Evolutionary conservation across 345 rosid species (phyloP), one percentile per base, ranked within the genome.

Genomic region (Camelina laxa): DNA sequence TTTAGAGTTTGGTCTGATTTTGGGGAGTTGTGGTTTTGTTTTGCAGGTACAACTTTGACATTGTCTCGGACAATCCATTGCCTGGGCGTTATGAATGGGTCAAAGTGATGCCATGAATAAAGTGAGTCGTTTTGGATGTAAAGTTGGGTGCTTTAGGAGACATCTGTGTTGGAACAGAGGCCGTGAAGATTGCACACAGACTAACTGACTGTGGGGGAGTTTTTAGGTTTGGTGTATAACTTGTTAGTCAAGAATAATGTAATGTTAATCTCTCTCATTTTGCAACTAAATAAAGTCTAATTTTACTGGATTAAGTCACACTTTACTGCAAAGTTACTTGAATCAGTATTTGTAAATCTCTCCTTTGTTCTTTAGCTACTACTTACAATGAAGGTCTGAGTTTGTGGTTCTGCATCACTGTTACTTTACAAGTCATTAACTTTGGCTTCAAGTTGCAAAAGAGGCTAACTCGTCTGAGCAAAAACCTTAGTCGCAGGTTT

Each of bases 31-130:
- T 20, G 50, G 10, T 45, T 65, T 74, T 33, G 36, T 33, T 33
- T 27, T 81, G 77, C 86, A 91, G 97, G 85, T 91, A 89, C 76
- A 89, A 93, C 91, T 93, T 88, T 74, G 98, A 93, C 75, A 50
- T 87, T 9, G 80, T 74, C 67, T 89, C 81, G 44, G 97, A 87
- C 27, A 17, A 71, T 61, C 97, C 98, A 17, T 85, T 91, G n/a
- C 84, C 89, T 0, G 98, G 97, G 27, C 89, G 87, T 19, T 91
- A 84, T 30, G 91, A 88, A 30, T 91, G 98, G 98, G 87, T 77
- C 64, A 86, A 83, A 85, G 70, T 84, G 70, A 13, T 42, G 65
- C 93, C 86, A 21, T 86, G 80, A 85, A n/a, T n/a, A n/a, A 61
- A 15, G 12, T 16, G n/a, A 33, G 64, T 42, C 6, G 63, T 57